These are phyloP conservation scores for Cornus controversa DNA, from an alignment of 148 eudicot genomes.

Conservation along the genomic window DNA sequence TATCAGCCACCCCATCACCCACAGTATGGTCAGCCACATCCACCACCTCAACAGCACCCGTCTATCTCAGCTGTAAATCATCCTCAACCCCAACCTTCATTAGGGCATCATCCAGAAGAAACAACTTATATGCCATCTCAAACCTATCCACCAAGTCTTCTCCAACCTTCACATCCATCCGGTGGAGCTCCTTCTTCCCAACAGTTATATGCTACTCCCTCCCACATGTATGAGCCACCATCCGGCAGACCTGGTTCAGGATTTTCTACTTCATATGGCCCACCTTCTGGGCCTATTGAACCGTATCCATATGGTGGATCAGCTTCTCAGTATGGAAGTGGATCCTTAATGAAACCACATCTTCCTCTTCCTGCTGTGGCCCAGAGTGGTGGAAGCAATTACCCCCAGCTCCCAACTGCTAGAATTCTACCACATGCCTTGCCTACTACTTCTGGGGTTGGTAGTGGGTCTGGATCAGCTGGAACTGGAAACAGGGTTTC, in stretches of 20 bases:
- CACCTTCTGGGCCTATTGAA: conserved; percentile 52
- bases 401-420: conserved; percentile 76
- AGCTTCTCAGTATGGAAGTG: conserved; percentile 63
- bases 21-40: conserved; percentile 44
- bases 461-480: conserved; percentile 53
- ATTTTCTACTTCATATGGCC: conserved; percentile 47
- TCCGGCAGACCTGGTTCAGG: conserved; percentile 53
- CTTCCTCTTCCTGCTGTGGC: conserved; percentile 30
- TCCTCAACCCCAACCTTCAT: conserved; percentile 28
- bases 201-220: conserved; percentile 50
- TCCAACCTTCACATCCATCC: conserved; percentile 44
- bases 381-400: conserved; percentile 44
- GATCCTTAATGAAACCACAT: conserved; percentile 51
- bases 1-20: conserved; percentile 36
- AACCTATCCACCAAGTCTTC: conserved; percentile 41
- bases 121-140: conserved; percentile 44
- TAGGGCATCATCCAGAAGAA: conserved; percentile 62
- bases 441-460: conserved; percentile 53
- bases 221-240: conserved; percentile 62
- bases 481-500: conserved; percentile 81
- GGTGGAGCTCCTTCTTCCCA: conserved; percentile 50
- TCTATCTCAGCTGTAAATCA: conserved; percentile 34
- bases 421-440: conserved; percentile 54
- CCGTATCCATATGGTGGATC: conserved; percentile 55
- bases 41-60: conserved; percentile 53